A percentile compares a stretch with the other conserved stretches of the same genome.
Evolutionary conservation across 371 early-diverging fungal genomes (phyloP).

Genomic region (Dichotomocladium elegans): DNA sequence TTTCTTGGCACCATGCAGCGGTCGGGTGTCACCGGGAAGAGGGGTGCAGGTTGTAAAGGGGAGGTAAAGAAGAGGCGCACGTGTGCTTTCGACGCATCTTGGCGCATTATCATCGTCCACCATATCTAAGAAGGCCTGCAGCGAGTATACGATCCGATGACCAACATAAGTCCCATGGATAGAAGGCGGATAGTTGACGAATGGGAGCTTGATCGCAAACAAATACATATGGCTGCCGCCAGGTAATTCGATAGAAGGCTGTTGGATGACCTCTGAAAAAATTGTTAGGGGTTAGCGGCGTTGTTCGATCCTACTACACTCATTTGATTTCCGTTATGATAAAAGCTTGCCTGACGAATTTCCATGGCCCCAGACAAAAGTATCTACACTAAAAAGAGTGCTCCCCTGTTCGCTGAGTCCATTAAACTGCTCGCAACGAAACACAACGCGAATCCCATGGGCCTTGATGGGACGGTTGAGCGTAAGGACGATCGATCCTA

Average conservation of each 20-base stretch:
- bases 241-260: conserved; percentile 14
- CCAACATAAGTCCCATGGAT: conserved; percentile 28
- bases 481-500: conserved; percentile 34
- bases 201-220: conserved; percentile 41
- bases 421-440: conserved; percentile 27
- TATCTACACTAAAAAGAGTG: conserved; percentile 10
- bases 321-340: too few species aligned
- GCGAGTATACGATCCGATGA: conserved; percentile 31
- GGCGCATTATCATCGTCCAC: conserved; percentile 5
- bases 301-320: too few species aligned
- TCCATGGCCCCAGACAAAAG: conserved; percentile 10
- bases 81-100: conserved; percentile 9
- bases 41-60: conserved; percentile 24
- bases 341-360: conserved; percentile 6
- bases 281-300: too few species aligned
- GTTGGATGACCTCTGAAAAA: too few species aligned
- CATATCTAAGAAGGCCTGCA: conserved; percentile 32
- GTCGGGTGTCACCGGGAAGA: neutral
- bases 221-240: conserved; percentile 35
- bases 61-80: conserved; percentile 25
- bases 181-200: conserved; percentile 40
- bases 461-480: conserved; percentile 25
- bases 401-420: neutral
- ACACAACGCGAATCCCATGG: conserved; percentile 26
- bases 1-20: conserved; percentile 6